Evolutionary conservation across 148 eudicot genomes (phyloP), one percentile per base, ranked within the genome.

Genomic region (Pouteria glomerata): DNA sequence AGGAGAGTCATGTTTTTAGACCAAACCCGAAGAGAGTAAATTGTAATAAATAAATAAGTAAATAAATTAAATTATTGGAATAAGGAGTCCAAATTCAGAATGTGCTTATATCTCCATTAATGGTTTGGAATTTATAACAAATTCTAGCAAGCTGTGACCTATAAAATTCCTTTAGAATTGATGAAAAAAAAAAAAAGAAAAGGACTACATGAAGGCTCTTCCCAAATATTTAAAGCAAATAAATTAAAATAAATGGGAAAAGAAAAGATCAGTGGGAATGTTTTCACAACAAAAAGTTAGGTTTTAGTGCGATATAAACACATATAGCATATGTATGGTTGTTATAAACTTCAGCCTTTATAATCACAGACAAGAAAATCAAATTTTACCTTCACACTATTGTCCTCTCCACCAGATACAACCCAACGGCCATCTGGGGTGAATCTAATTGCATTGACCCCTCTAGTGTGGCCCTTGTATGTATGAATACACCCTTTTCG

Each of bases 351-450:
- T n/a, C n/a, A n/a, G n/a, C n/a, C n/a, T n/a, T n/a, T n/a, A n/a
- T n/a, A n/a, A n/a, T n/a, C n/a, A 34, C 2, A 19, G 23, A 31
- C 42, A 56, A 50, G 58, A 71, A 72, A 35, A 58, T 31, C 26
- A 79, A 64, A 12, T 56, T 78, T 51, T 66, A 92, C 99, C 99
- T 95, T 95, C 74, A 95, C 96, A 75, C 87, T 88, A 75, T 92
- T 91, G 85, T 95, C 99, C 86, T 95, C 97, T 23, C 99, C 96
- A 57, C 99, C 99, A 66, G 99, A 95, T 59, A 95, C 99, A 52
- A 95, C 93, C 99, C 99, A 95, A 57, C 99, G 96, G 31, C 99
- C 99, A 90, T 95, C 99, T 30, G 99, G 99, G 18, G 99, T 91
- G 70, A 91, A 95, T 87, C 99, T 84, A 78, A 95, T 85, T 23